Base-by-base conservation (phyloP, 495 filamentous ascomycete genomes). In the Aspergillus incahuasiensis region DNA sequence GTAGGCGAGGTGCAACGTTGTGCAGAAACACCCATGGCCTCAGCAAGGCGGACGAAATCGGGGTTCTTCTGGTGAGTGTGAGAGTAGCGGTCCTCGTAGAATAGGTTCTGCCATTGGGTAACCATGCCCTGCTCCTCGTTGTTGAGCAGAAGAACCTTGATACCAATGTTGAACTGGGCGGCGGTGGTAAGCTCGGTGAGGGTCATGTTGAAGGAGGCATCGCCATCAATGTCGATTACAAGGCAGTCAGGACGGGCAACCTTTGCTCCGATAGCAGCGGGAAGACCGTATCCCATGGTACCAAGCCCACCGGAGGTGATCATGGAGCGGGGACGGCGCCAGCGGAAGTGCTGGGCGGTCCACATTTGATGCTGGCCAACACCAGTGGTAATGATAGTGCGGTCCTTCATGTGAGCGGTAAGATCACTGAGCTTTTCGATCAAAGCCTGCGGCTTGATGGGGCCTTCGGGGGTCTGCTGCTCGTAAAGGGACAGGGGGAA, bases 301-400 rank as follows among this genome's bases (percentile, higher is more conserved):
- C 92, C 92, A 12, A 95, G 81, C 57, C 91, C 90, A 64, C 91
- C 91, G 11, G 90, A 96, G 13, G 91, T 92, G 69, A 95, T 84
- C 84, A 95, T 88, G 50, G 89, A 87, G 38, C 92, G 83, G 20
- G 91, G 90, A 59, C 90, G 71, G 35, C 87, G 79, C 91, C 92
- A 97, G 51, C 90, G 84, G 78, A 88, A 97, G 71, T 96, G 90
- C 73, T 97, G 91, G 8, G 91, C 91, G 7, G 88, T 77, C 92
- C 92, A 96, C 92, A 97, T 97, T 74, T 96, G 92, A 68, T 97
- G 92, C 68, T 96, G 91, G 32, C 92, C 92, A 30, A 96, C 92
- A 62, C 92, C 92, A 1, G 91, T 97, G 5, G 90, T 72, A 65
- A 97, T 94, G 65, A 94, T 82, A 12, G 89, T 94, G 51, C 83